A percentile compares a stretch with the other conserved stretches of the same genome.
Evolutionary conservation across 2,329 filamentous ascomycete genomes (phyloP).

Genomic region (Drechslerella coelobrocha): DNA sequence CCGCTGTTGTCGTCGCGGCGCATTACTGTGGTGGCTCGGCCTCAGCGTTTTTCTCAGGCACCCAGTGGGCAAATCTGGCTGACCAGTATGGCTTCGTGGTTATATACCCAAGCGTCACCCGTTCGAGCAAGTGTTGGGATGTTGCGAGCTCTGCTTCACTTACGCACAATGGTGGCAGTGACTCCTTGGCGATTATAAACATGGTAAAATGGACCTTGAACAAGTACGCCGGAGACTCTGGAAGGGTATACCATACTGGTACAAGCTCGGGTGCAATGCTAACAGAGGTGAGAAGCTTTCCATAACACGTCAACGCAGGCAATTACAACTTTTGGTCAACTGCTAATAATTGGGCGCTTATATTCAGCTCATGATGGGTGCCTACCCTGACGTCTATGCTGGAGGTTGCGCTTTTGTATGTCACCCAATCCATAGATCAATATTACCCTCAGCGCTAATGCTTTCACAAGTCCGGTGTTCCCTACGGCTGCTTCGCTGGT

Average conservation of each 20-base stretch:
- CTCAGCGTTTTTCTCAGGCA: conserved; percentile 61
- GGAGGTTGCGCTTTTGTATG: conserved; percentile 61
- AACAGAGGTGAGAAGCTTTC: conserved; percentile 57
- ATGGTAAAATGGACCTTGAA: conserved; percentile 67
- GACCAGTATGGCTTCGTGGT: conserved; percentile 66
- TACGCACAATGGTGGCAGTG: conserved; percentile 66
- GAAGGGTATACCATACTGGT: conserved; percentile 65
- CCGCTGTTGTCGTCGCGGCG: conserved; percentile 65
- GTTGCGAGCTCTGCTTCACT: conserved; percentile 65
- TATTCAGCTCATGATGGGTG: conserved; percentile 59
- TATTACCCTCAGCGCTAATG: not conserved
- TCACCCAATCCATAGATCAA: conserved; percentile 55
- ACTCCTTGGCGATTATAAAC: conserved; percentile 66
- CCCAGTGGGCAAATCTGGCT: conserved; percentile 65
- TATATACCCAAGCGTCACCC: conserved; percentile 61
- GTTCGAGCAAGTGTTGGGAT: conserved; percentile 66
- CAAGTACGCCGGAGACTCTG: conserved; percentile 64
- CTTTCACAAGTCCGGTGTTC: conserved; percentile 59
- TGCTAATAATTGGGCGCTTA: conserved; percentile 49
- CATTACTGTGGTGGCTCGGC: conserved; percentile 68
- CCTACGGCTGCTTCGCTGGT: conserved; percentile 64
- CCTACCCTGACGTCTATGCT: conserved; percentile 65
- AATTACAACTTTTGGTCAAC: not conserved
- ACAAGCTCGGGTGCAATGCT: conserved; percentile 66
- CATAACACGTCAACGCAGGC: not conserved